Base-by-base conservation (phyloP, 2,329 filamentous ascomycete genomes). In the Dactylellina leptospora region DNA sequence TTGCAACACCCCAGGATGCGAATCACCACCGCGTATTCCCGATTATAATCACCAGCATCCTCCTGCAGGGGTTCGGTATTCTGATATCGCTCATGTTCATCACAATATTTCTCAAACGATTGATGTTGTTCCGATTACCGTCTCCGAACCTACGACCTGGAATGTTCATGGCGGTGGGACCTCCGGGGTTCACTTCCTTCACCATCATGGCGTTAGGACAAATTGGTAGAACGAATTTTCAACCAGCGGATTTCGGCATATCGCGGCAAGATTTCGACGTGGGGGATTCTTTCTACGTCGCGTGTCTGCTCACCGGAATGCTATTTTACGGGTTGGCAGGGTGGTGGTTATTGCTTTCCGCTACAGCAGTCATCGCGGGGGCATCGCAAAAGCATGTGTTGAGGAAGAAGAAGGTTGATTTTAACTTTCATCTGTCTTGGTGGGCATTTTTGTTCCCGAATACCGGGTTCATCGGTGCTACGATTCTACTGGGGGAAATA, bases 391-490 rank as follows among this genome's bases (percentile, higher is more conserved):
- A 71, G 20, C 66, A 63, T 20, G 51, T 56, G 4, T 13, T 63
- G 4, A 54, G 58, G 33, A 71, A 71, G 38, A 63, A 71, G 11
- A 58, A 59, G 8, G 66, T 63, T 2, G 66, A 71, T 27, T 71
- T 71, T n/a, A 50, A 71, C 23, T 83, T 82, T 64, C 81, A 80
- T 66, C 77, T 82, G 28, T 82, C 80, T 58, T 89, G 86, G 86
- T 88, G 85, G 83, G 85, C 85, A 4, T 87, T 88, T 78, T 84
- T 89, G 30, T 89, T 89, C 76, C 87, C 87, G 4, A 88, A 89
- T 68, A 85, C 84, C 1, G 87, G 87, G 0, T 84, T 89, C 55
- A 86, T 85, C 1, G 80, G 89, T 38, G 84, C 85, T 0, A 84
- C 83, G 2, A 86, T 89, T 40, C 81, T 84, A 11, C 80, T 88